These are phyloP conservation scores for Colletotrichum tofieldiae DNA, from an alignment of 2,329 filamentous ascomycete genomes.

Conservation along the genomic window DNA sequence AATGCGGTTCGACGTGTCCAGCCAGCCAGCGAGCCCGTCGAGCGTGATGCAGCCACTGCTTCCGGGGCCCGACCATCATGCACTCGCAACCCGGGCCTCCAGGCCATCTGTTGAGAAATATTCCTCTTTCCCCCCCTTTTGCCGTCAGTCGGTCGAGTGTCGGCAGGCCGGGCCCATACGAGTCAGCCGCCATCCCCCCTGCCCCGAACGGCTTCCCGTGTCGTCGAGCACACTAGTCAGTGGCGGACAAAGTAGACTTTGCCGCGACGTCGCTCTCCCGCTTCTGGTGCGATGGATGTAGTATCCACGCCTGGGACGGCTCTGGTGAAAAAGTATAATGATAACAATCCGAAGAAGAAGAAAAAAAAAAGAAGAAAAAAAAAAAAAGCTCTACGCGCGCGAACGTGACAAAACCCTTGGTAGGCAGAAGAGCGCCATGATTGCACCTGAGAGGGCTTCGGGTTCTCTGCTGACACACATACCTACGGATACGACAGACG, in stretches of 20 bases:
- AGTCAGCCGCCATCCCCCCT: neutral
- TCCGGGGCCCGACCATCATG: neutral
- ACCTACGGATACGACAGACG: neutral
- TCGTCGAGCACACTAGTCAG: neutral
- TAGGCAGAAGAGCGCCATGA: neutral
- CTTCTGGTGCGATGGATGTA: neutral
- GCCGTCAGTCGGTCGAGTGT: neutral
- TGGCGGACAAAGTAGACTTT: neutral
- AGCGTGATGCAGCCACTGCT: neutral
- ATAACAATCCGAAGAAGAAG: no score
- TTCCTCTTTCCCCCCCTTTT: neutral
- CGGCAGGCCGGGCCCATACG: neutral
- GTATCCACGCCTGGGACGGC: neutral
- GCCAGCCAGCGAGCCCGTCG: neutral
- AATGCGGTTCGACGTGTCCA: neutral
- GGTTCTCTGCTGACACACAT: neutral
- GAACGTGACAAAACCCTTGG: neutral
- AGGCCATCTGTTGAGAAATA: neutral
- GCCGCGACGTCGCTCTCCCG: neutral
- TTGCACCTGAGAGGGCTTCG: neutral
- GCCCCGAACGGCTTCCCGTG: neutral
- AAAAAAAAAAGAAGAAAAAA: no score
- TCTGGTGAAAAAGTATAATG: neutral
- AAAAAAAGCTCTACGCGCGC: neutral
- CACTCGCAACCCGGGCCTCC: neutral